Percentiles rank a stretch among this genome's conserved stretches.
Conservation (phyloP, 805 yeast genomes). For the Cyberlindnera sargentensis region DNA sequence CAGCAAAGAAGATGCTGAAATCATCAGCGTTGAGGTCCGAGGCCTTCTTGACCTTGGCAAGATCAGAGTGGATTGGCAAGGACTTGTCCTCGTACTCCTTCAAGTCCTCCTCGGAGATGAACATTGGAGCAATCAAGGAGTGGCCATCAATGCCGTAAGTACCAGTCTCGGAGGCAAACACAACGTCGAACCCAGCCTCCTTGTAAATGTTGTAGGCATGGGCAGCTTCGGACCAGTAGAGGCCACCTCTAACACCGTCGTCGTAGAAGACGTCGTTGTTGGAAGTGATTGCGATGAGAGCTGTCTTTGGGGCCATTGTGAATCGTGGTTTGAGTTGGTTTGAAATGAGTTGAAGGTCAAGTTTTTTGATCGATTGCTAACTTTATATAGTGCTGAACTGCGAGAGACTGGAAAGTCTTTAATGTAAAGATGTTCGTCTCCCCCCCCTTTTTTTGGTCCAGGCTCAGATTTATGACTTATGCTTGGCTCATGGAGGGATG, state of each 20-base stretch:
- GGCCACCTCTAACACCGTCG: conserved; percentile 57
- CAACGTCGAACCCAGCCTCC: conserved; percentile 44
- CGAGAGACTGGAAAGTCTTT: too few relatives aligned
- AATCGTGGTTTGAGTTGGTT: not conserved
- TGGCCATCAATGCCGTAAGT: conserved; percentile 51
- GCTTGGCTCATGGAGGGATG: too few relatives aligned
- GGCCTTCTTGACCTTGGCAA: conserved; percentile 38
- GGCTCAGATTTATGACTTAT: too few relatives aligned
- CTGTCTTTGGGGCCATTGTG: conserved; percentile 26
- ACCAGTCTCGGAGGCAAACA: conserved; percentile 54
- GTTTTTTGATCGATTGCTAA: too few relatives aligned
- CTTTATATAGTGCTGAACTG: too few relatives aligned
- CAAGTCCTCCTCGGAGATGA: conserved; percentile 38
- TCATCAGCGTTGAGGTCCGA: conserved; percentile 41
- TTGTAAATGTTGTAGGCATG: conserved; percentile 49
- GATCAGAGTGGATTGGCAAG: conserved; percentile 32
- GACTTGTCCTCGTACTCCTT: conserved; percentile 30
- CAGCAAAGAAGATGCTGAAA: conserved; percentile 49
- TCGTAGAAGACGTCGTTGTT: conserved; percentile 41
- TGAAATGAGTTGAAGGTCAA: not conserved
- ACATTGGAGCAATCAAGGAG: conserved; percentile 33
- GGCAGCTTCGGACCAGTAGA: conserved; percentile 49
- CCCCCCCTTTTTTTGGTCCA: too few relatives aligned
- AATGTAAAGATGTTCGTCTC: too few relatives aligned
- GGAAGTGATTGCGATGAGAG: conserved; percentile 37